phyloP scores from a whole-genome alignment of 805 yeast species.

The Candida anglica region DNA sequence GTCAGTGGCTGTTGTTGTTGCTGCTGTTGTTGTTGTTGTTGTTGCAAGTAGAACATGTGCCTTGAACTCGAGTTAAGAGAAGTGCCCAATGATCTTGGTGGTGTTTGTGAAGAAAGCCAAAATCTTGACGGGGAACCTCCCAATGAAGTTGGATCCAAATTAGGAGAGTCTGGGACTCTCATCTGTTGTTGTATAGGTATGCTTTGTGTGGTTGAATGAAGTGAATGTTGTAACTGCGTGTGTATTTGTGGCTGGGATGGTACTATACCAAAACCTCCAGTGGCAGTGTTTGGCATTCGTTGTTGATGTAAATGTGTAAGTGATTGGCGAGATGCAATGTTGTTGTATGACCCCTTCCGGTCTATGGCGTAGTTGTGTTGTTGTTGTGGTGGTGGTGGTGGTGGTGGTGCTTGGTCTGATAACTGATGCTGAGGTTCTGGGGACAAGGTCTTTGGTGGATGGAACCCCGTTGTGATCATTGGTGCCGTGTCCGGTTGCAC shows the following conservation, averaged over 20 bases:
- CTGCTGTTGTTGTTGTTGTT: constrained; percentile 2
- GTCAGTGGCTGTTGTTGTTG: neutral
- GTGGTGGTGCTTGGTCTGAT: neutral
- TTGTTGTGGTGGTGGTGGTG: constrained; percentile 1
- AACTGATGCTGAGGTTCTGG: neutral
- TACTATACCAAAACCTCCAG: too few species aligned
- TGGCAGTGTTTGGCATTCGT: neutral
- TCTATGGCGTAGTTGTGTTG: neutral
- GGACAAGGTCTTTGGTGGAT: neutral
- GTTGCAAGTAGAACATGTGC: constrained; percentile 6
- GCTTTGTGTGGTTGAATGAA: constrained; percentile 12
- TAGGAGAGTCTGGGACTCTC: constrained; percentile 47
- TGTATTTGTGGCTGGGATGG: neutral
- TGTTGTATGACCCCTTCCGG: constrained; percentile 2
- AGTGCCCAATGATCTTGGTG: constrained; percentile 36
- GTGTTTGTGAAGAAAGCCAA: constrained; percentile 50
- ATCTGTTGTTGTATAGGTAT: constrained; percentile 22
- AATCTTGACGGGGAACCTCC: constrained; percentile 56
- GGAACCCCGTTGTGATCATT: constrained; percentile 2
- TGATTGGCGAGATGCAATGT: constrained; percentile 7
- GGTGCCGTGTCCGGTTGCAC: constrained; percentile 11
- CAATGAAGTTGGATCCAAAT: constrained; percentile 46
- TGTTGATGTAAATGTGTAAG: constrained; percentile 4
- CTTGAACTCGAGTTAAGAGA: constrained; percentile 8
- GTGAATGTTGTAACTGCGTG: neutral